A percentile compares a stretch with the other conserved stretches of the same genome.
Evolutionary conservation across 1,139 yeast genomes (phyloP).

Genomic region (Saccharomyces hybrid): DNA sequence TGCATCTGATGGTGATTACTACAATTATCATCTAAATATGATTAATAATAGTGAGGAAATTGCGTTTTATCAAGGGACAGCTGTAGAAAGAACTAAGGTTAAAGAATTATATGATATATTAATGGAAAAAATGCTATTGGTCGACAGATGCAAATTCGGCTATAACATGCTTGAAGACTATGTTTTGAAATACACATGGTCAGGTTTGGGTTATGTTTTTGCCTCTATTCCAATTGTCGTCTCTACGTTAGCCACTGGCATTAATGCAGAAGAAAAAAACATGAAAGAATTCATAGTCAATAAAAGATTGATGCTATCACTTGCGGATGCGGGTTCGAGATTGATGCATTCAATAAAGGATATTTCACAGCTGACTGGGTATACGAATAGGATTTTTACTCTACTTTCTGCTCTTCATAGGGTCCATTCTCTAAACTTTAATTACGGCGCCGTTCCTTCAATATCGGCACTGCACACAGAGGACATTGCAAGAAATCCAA

Average conservation of each 20-base stretch:
- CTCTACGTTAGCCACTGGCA: conserved; percentile 35
- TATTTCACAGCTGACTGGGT: conserved; percentile 84
- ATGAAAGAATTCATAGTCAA: conserved; percentile 88
- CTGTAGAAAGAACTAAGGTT: conserved; percentile 68
- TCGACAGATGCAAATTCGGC: conserved; percentile 41
- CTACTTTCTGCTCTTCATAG: conserved; percentile 70
- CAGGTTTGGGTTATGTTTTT: conserved; percentile 84
- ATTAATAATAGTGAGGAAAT: conserved; percentile 89
- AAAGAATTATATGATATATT: conserved; percentile 50
- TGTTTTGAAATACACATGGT: conserved; percentile 86
- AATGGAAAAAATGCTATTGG: conserved; percentile 41
- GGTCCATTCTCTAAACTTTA: conserved; percentile 65
- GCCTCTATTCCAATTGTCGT: conserved; percentile 78
- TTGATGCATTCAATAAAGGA: conserved; percentile 93
- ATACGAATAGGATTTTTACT: conserved; percentile 77
- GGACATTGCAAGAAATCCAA: conserved; percentile 1
- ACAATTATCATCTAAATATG: conserved; percentile 76
- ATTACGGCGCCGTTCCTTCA: conserved; percentile 41
- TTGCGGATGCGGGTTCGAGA: conserved; percentile 96
- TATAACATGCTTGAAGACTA: conserved; percentile 81
- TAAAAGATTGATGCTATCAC: conserved; percentile 78
- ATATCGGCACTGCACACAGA: not conserved
- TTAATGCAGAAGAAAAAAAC: conserved; percentile 40
- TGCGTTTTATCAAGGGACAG: conserved; percentile 86
- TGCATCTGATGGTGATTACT: conserved; percentile 79